phyloP scores from a whole-genome alignment of 2,329 filamentous ascomycete genomes.

The Aspergillus fructus region DNA sequence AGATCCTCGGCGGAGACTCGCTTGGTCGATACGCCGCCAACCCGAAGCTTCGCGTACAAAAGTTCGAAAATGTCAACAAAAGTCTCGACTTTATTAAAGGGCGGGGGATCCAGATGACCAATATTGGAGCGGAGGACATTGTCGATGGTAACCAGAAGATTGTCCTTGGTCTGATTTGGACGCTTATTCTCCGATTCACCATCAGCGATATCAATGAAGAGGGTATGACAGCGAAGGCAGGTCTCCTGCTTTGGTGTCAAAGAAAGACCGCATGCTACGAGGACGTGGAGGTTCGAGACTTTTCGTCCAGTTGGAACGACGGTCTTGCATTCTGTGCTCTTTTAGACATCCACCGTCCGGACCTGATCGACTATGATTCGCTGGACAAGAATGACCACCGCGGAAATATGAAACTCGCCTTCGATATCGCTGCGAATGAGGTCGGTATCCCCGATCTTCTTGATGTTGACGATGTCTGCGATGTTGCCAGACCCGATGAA shows the following conservation, averaged over 20 bases:
- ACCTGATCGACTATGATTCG: conserved; percentile 93
- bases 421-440: conserved; percentile 92
- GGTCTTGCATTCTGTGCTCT: conserved; percentile 94
- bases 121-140: conserved; percentile 96
- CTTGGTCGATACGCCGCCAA: conserved; percentile 95
- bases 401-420: conserved; percentile 97
- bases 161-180: conserved; percentile 96
- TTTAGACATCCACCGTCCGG: conserved; percentile 93
- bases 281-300: conserved; percentile 92
- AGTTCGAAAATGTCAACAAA: conserved; percentile 97
- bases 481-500: conserved; percentile 94
- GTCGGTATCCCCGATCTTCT: conserved; percentile 95
- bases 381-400: conserved; percentile 92
- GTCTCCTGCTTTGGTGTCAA: conserved; percentile 93
- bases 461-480: conserved; percentile 96
- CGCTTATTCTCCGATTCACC: conserved; percentile 93
- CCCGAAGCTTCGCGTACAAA: conserved; percentile 92
- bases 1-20: conserved; percentile 91
- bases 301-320: conserved; percentile 95
- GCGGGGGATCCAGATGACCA: conserved; percentile 92
- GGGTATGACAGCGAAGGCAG: conserved; percentile 96
- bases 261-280: conserved; percentile 98
- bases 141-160: conserved; percentile 98
- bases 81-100: conserved; percentile 90
- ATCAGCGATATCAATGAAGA: conserved; percentile 99